Percentiles rank a stretch among this genome's conserved stretches.
These are phyloP conservation scores for Podila minutissima DNA, from an alignment of 192 early-diverging fungal species.

Conservation along the genomic window DNA sequence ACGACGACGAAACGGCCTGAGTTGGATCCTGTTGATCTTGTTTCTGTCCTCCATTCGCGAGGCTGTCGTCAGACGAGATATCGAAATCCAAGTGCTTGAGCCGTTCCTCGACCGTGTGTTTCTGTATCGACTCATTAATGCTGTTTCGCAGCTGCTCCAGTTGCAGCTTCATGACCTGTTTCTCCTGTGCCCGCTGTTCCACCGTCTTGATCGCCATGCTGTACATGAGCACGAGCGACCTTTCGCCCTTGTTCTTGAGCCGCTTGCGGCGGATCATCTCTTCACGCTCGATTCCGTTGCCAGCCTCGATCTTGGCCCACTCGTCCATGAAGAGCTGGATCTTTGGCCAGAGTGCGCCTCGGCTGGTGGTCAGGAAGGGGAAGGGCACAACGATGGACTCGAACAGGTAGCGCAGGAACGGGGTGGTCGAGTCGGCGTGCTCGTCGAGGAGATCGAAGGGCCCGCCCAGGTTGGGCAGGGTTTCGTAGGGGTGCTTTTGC, in stretches of 20 bases:
- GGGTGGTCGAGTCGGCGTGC: conserved; percentile 33
- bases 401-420: conserved; percentile 58
- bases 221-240: conserved; percentile 35
- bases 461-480: conserved; percentile 28
- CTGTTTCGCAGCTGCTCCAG: neutral
- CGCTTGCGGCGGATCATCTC: conserved; percentile 31
- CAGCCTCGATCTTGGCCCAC: conserved; percentile 53
- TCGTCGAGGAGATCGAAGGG: conserved; percentile 37
- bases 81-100: neutral
- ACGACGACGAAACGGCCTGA: neutral
- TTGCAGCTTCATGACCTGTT: neutral
- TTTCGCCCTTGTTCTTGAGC: conserved; percentile 36
- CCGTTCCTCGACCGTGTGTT: neutral
- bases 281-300: conserved; percentile 38
- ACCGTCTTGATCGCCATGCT: conserved; percentile 41
- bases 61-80: no score
- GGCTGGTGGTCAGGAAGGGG: conserved; percentile 56
- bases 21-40: neutral
- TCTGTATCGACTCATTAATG: neutral
- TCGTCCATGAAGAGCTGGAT: conserved; percentile 57
- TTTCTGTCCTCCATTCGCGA: neutral
- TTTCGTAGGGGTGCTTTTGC: conserved; percentile 23
- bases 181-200: conserved; percentile 37
- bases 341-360: conserved; percentile 59
- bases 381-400: conserved; percentile 56